Evolutionary conservation across 257 asterid genomes (phyloP), one percentile per base, ranked within the genome.

Genomic region (Nicotiana tabacum): DNA sequence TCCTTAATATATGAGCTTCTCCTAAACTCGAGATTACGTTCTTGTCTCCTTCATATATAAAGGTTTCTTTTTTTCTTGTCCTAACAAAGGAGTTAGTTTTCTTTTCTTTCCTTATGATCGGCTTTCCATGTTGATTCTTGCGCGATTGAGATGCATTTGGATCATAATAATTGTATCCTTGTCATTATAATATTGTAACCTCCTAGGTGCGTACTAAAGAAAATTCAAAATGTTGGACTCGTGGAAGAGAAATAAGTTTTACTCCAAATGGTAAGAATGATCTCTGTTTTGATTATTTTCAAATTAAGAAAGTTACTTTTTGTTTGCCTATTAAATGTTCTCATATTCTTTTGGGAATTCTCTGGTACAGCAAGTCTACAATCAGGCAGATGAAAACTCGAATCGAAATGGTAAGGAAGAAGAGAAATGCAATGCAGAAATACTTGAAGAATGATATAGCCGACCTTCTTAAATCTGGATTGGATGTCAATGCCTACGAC

Each of bases 371-470:
- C 90, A 96, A 94, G 90, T 83, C 92, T 62, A 93, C 90, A 85
- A 74, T 89, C 57, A 93, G 83, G 91, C 82, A 83, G 91, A 90
- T 89, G 1, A 87, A 86, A 85, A 74, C 92, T 2, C 87, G 98
- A 72, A 80, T 91, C 4, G 97, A 92, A 35, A 79, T 91, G 82
- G 88, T 93, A 37, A 85, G 79, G 95, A 90, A 86, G 90, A 96
- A 90, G 88, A 92, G 98, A 82, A 92, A 87, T 24, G 97, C 98
- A 84, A 90, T 87, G 86, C 93, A 89, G 90, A 94, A 87, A 86
- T 94, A 86, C 80, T 85, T 94, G 90, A 92, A 88, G 88, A 94
- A 88, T 77, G 99, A 96, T 83, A 83, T 94, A 78, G 84, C 90
- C 57, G 97, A 92, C 89, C 97, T 94, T 81, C 89, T 96, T 24